These are phyloP conservation scores for Ascochyta clinopodiicola DNA, from an alignment of 2,329 filamentous ascomycete genomes.

Conservation along the genomic window DNA sequence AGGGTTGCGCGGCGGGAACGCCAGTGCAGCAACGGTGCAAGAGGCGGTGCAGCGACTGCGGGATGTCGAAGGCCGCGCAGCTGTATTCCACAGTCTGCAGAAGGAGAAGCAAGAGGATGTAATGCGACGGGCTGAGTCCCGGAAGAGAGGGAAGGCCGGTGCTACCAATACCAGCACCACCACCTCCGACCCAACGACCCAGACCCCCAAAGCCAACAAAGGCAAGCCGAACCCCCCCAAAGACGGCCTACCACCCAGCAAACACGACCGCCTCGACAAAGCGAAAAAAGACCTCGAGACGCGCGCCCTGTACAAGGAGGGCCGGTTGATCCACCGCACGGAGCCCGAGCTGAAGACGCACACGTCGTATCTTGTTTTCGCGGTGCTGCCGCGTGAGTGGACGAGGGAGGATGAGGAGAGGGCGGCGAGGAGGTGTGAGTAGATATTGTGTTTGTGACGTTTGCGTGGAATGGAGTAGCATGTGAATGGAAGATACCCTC, in stretches of 20 bases:
- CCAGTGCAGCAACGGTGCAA: constrained; percentile 73
- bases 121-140: constrained; percentile 48
- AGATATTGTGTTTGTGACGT: not conserved
- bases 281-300: constrained; percentile 41
- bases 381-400: constrained; percentile 87
- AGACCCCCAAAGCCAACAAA: constrained; percentile 21
- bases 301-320: constrained; percentile 68
- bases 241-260: constrained; percentile 35
- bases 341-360: constrained; percentile 94
- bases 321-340: constrained; percentile 77
- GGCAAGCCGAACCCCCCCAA: constrained; percentile 30
- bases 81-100: constrained; percentile 64
- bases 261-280: constrained; percentile 39
- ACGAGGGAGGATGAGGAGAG: constrained; percentile 77
- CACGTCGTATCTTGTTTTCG: constrained; percentile 96
- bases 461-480: not conserved
- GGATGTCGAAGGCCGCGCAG: constrained; percentile 73
- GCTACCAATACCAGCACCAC: not conserved
- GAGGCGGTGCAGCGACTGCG: constrained; percentile 79
- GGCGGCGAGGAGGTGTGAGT: constrained; percentile 56
- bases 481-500: not conserved
- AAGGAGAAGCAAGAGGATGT: constrained; percentile 53
- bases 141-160: constrained; percentile 24
- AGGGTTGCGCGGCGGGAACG: constrained; percentile 69
- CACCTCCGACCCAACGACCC: constrained; percentile 4